Percentiles rank a stretch among this genome's conserved stretches.
These are phyloP conservation scores for Pythium dissotocum DNA, from an alignment of 352 stramenopile species.

Conservation along the genomic window DNA sequence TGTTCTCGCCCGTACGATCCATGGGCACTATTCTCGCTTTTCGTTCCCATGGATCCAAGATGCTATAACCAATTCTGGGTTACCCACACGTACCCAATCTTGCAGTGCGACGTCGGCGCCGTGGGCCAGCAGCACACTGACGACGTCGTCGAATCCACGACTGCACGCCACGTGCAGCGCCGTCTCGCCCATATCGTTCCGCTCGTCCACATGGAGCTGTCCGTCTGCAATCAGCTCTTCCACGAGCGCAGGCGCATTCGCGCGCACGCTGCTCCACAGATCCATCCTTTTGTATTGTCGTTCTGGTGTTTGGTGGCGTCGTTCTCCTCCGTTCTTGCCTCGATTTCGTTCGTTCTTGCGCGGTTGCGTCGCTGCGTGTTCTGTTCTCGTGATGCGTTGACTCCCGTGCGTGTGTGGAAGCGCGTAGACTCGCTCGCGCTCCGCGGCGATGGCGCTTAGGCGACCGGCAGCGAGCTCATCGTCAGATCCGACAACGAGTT, in stretches of 20 bases:
- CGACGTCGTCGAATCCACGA: slow-evolving; percentile 51
- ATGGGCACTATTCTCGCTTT: background rate
- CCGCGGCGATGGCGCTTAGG: slow-evolving; percentile 14
- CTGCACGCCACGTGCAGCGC: slow-evolving; percentile 70
- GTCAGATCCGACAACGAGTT: slow-evolving; percentile 21
- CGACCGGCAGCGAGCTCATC: slow-evolving; percentile 18
- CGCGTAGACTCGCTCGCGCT: background rate
- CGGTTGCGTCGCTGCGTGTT: background rate
- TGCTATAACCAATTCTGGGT: background rate
- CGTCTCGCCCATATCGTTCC: slow-evolving; percentile 73
- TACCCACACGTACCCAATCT: slow-evolving; percentile 53
- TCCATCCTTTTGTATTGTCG: slow-evolving; percentile 17
- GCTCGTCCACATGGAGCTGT: slow-evolving; percentile 50
- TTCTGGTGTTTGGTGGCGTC: background rate
- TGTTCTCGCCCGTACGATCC: slow-evolving; percentile 4
- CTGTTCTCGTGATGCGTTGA: background rate
- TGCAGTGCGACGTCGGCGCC: slow-evolving; percentile 46
- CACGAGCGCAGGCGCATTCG: slow-evolving; percentile 10
- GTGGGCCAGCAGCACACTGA: slow-evolving; percentile 56
- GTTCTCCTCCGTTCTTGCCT: slow-evolving; percentile 9
- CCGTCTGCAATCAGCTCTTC: slow-evolving; percentile 22
- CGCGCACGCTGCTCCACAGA: slow-evolving; percentile 21
- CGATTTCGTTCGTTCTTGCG: slow-evolving; percentile 11
- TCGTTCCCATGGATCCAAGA: background rate
- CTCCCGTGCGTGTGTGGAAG: slow-evolving; percentile 1